Conservation (phyloP, 2,329 filamentous ascomycete genomes). For the Fonsecaea pugnacius region DNA sequence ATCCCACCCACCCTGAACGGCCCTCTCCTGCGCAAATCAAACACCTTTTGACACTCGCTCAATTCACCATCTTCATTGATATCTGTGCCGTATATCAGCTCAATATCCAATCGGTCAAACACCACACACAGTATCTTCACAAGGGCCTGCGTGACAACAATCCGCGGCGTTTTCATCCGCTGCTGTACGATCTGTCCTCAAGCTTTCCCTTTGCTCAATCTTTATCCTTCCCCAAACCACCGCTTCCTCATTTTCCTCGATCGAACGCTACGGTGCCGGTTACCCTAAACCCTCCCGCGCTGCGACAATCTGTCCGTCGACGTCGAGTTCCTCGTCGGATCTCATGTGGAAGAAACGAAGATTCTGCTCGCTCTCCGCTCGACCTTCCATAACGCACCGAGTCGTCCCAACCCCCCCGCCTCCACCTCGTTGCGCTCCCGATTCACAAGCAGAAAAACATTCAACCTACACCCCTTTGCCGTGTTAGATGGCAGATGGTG, state of each 20-base stretch:
- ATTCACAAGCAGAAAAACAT: conserved; percentile 4
- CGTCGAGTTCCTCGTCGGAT: conserved; percentile 25
- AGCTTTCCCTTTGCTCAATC: conserved; percentile 15
- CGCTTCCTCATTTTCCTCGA: neutral
- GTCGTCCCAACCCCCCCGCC: conserved; percentile 22
- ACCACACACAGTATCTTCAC: conserved; percentile 14
- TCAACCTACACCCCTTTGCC: conserved; percentile 39
- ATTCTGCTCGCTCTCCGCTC: conserved; percentile 42
- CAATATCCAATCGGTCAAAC: conserved; percentile 24
- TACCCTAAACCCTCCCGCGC: conserved; percentile 12
- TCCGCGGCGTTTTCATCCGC: conserved; percentile 10
- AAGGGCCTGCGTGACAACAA: conserved; percentile 8
- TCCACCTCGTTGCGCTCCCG: conserved; percentile 15
- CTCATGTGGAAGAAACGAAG: conserved; percentile 57
- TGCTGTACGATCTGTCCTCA: conserved; percentile 9
- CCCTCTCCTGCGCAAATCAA: conserved; percentile 24
- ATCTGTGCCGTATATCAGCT: conserved; percentile 33
- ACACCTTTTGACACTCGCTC: conserved; percentile 27
- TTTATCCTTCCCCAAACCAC: conserved; percentile 8
- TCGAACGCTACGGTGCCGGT: conserved; percentile 22
- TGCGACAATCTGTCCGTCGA: conserved; percentile 13
- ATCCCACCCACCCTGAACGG: conserved; percentile 23
- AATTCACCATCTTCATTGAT: conserved; percentile 32
- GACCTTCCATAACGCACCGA: conserved; percentile 23
- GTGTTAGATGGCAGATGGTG: conserved; percentile 61